phyloP scores from a whole-genome alignment of 176 grass and related monocot genomes.

The Secale cereale region DNA sequence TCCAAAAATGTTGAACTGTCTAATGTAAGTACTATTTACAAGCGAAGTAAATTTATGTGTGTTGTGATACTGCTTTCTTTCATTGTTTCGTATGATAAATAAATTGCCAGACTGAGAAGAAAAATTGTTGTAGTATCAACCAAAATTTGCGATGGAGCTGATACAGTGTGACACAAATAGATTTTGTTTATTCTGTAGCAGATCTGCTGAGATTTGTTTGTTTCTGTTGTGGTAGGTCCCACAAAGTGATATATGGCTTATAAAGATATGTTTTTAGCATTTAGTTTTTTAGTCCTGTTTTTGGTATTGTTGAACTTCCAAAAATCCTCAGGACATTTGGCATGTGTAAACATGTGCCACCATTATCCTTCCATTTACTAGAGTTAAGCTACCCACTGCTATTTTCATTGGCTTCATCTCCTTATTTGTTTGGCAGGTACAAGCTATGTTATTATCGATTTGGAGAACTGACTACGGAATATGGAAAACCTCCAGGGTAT shows the following conservation, averaged over 20 bases:
- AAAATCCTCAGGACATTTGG: background rate
- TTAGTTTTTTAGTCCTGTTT: background rate
- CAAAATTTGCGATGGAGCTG: no score
- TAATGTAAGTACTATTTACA: slow-evolving; percentile 69
- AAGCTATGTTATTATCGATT: slow-evolving; percentile 97
- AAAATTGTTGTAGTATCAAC: no score
- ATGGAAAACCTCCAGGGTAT: slow-evolving; percentile 95
- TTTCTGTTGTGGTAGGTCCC: no score
- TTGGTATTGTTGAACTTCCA: background rate
- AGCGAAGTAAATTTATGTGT: background rate
- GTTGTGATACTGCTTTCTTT: background rate
- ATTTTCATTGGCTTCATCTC: slow-evolving; percentile 8
- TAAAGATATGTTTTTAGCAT: background rate
- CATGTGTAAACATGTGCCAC: background rate
- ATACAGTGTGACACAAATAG: no score
- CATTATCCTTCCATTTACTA: background rate
- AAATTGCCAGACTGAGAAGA: no score
- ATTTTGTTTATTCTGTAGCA: no score
- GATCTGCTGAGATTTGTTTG: no score
- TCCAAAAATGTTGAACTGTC: slow-evolving; percentile 98
- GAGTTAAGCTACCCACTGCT: background rate
- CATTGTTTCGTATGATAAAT: background rate
- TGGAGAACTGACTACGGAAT: slow-evolving; percentile 91
- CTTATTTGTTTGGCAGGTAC: slow-evolving; percentile 61
- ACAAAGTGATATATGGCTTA: no score